phyloP scores from a whole-genome alignment of 306 rosid genomes.

The Glycine tomentella region DNA sequence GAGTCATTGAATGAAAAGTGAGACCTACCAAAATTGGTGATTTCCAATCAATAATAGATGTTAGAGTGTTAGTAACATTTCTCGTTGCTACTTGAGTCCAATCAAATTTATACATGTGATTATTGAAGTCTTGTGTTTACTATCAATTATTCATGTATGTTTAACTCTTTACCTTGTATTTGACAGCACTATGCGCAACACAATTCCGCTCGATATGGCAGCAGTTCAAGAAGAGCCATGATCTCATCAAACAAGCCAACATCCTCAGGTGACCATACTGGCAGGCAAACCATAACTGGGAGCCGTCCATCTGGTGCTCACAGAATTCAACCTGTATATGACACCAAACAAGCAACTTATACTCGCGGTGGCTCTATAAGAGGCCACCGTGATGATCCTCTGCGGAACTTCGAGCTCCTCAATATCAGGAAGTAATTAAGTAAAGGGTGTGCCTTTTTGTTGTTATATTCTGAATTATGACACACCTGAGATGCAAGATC shows the following conservation, averaged over 20 bases:
- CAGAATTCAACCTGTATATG: slow-evolving; percentile 60
- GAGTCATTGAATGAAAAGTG: too few relatives aligned
- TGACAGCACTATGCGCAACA: slow-evolving; percentile 73
- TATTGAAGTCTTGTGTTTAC: background rate
- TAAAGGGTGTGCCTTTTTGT: slow-evolving; percentile 42
- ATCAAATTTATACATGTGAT: background rate
- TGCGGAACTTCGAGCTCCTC: slow-evolving; percentile 87
- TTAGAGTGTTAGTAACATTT: too few relatives aligned
- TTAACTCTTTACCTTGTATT: slow-evolving; percentile 40
- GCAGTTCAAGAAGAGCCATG: slow-evolving; percentile 81
- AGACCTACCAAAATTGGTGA: too few relatives aligned
- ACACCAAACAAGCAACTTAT: slow-evolving; percentile 60
- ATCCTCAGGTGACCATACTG: slow-evolving; percentile 72
- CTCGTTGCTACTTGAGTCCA: background rate
- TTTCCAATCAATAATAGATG: too few relatives aligned
- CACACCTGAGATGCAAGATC: slow-evolving; percentile 43
- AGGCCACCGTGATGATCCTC: slow-evolving; percentile 82
- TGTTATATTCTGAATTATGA: slow-evolving; percentile 28
- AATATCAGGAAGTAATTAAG: slow-evolving; percentile 78
- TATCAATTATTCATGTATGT: slow-evolving; percentile 8
- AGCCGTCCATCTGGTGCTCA: slow-evolving; percentile 69
- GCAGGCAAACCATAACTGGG: slow-evolving; percentile 58
- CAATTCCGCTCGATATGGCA: slow-evolving; percentile 76
- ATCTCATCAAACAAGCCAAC: slow-evolving; percentile 65
- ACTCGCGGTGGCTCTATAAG: slow-evolving; percentile 57